Conservation (phyloP, 108 stramenopile genomes). For the Nitzschia sp. region DNA sequence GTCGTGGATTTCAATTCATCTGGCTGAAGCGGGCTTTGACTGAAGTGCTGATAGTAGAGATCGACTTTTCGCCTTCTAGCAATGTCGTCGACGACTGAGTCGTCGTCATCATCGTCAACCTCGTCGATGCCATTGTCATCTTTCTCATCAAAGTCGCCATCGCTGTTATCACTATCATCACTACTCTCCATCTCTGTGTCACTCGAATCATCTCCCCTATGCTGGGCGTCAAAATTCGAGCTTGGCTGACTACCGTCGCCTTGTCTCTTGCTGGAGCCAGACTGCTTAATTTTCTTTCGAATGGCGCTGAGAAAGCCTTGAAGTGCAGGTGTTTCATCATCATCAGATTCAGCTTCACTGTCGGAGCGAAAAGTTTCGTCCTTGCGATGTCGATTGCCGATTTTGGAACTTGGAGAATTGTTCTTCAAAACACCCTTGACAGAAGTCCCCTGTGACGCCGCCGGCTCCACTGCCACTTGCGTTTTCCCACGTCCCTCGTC, state of each 20-base stretch:
- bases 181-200: conserved; percentile 10
- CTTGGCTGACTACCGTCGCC: neutral
- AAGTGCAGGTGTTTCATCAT: neutral
- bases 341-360: conserved; percentile 12
- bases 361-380: conserved; percentile 8
- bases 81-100: neutral
- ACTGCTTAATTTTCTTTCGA: conserved; percentile 1
- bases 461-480: neutral
- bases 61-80: neutral
- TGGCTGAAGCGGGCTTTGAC: conserved; percentile 24
- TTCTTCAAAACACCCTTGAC: neutral
- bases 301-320: conserved; percentile 9
- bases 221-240: neutral
- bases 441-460: neutral
- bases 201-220: neutral
- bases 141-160: conserved; percentile 18
- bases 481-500: neutral
- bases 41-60: conserved; percentile 39
- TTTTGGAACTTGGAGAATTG: neutral
- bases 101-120: conserved; percentile 28
- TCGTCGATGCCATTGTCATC: conserved; percentile 26
- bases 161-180: conserved; percentile 19
- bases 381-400: neutral
- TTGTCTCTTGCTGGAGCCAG: neutral
- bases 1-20: conserved; percentile 5